Base-by-base conservation (phyloP, 352 stramenopile species). In the Pythium chondricola region DNA sequence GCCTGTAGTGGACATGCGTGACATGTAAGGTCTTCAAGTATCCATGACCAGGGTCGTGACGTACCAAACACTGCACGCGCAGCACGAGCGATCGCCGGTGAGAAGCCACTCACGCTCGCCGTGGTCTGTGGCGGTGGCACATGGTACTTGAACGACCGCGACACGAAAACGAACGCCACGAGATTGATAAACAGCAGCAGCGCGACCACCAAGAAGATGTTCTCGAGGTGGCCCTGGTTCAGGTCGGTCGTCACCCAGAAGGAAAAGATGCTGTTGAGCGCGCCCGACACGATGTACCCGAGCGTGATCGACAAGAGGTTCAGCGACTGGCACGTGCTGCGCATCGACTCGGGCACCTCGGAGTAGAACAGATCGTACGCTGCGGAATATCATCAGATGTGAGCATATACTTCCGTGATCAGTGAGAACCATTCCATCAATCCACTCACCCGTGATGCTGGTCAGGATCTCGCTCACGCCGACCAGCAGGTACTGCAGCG, bases 351-450 rank as follows among this genome's bases (percentile, higher is more conserved):
- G 4, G 88, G 88, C 2, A 95, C 86, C 57, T 97, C 85, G 14
- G 83, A 91, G 63, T 96, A 96, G 60, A 96, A 97, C 20, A 97
- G 61, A 52, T 93, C 83, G 63, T 93, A 93, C 2, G 83, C 69
- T 85, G 53, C 17, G 45, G 6, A 40, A 31, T 61, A 35, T n/a
- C 21, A 37, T 27, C 20, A 33, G 17, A 26, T 25, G 10, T 25
- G 20, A 41, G 2, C 3, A 40, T 20, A 21, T 13, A n/a, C 10
- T 33, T 24, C 31, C 0, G 2, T 17, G 33, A 22, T 14, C 41
- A 7, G 8, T 10, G 14, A 49, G 17, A 16, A 9, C 3, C 9
- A n/a, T n/a, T n/a, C n/a, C n/a, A n/a, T n/a, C n/a, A n/a, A 6
- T n/a, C 0, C 11, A 73, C 74, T 39, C 73, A 85, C 71, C 83